phyloP scores from a whole-genome alignment of 176 grass and related monocot species.

The Pontederia crassipes region DNA sequence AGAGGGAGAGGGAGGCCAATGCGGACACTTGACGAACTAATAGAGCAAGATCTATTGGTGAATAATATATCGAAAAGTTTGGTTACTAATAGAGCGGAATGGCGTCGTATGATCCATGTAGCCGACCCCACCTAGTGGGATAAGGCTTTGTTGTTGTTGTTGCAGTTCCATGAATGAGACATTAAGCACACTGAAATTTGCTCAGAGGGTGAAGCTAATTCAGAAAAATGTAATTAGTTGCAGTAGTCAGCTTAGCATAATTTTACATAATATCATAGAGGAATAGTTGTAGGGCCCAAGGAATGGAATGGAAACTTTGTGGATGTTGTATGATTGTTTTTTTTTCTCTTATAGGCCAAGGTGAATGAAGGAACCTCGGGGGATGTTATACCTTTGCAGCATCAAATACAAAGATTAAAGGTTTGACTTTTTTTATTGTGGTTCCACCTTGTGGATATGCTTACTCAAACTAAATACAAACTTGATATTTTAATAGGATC shows the following conservation, averaged over 20 bases:
- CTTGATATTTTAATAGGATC: constrained; percentile 33
- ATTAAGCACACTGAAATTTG: constrained; percentile 94
- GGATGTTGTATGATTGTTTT: not conserved
- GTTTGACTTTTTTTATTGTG: constrained; percentile 22
- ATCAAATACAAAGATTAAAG: constrained; percentile 78
- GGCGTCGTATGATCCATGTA: no score
- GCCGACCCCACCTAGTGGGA: no score
- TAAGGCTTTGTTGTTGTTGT: no score
- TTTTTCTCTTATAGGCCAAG: constrained; percentile 57
- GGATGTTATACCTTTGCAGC: constrained; percentile 77
- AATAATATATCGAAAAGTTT: no score
- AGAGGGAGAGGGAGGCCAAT: no score
- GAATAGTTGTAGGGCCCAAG: not conserved
- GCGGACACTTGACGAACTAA: no score
- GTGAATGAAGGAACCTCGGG: constrained; percentile 89
- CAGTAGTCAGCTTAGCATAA: constrained; percentile 1
- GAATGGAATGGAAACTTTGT: not conserved
- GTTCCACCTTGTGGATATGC: not conserved
- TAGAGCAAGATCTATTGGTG: no score
- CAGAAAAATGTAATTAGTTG: constrained; percentile 75
- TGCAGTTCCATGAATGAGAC: constrained; percentile 86
- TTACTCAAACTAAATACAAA: constrained; percentile 10
- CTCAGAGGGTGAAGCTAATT: constrained; percentile 84
- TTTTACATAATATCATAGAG: constrained; percentile 18
- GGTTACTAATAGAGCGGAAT: no score